Conservation (phyloP, 139 green algal species). For the Chlorella sp. region DNA sequence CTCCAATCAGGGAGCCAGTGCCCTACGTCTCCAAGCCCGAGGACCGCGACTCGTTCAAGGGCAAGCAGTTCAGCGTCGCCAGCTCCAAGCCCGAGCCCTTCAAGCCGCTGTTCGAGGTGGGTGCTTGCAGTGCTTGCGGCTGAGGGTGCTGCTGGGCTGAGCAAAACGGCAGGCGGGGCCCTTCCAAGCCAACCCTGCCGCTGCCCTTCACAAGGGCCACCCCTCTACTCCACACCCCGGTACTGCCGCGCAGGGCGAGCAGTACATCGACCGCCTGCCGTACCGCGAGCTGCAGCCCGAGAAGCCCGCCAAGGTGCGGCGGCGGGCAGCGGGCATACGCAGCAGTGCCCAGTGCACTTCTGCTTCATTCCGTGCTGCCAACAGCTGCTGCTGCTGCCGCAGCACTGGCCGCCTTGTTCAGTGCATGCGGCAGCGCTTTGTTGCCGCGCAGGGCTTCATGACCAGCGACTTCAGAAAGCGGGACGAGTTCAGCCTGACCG, state of each 20-base stretch:
- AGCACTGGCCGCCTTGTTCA: too few species aligned
- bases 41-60: constrained; percentile 56
- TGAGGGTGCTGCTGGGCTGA: too few species aligned
- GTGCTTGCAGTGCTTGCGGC: neutral
- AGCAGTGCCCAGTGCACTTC: too few species aligned
- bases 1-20: constrained; percentile 2
- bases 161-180: too few species aligned
- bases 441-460: constrained; percentile 74
- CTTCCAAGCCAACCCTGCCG: too few species aligned
- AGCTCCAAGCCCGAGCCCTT: neutral
- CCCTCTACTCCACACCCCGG: too few species aligned
- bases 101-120: constrained; percentile 7
- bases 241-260: constrained; percentile 55
- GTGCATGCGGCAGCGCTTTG: neutral
- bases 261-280: constrained; percentile 46
- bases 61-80: constrained; percentile 65
- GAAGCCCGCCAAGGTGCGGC: neutral
- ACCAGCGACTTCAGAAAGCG: constrained; percentile 82
- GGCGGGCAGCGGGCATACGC: neutral
- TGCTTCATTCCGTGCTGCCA: too few species aligned
- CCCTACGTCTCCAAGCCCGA: constrained; percentile 41
- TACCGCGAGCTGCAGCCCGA: constrained; percentile 30
- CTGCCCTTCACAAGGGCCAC: too few species aligned
- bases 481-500: constrained; percentile 85
- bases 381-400: too few species aligned